phyloP scores from a whole-genome alignment of 768 basidiomycete species.

The Lepiota venenata region DNA sequence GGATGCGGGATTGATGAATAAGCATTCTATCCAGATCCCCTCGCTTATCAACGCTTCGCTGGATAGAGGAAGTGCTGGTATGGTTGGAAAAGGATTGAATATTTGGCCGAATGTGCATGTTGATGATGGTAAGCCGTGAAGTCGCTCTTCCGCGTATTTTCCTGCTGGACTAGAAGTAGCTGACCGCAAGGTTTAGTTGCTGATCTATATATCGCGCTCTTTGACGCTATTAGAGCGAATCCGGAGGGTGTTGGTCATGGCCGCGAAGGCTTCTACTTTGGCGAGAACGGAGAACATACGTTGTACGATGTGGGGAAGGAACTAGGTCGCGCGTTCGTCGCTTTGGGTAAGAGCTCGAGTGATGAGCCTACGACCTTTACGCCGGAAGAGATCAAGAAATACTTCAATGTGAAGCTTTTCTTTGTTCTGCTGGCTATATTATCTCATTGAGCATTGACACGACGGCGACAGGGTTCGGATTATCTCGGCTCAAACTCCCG shows the following conservation, averaged over 20 bases:
- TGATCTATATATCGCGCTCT: slow-evolving; percentile 38
- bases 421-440: not conserved
- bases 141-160: too few relatives aligned
- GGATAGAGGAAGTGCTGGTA: slow-evolving; percentile 41
- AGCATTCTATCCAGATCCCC: slow-evolving; percentile 50
- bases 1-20: slow-evolving; percentile 47
- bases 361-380: slow-evolving; percentile 44
- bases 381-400: slow-evolving; percentile 40
- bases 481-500: slow-evolving; percentile 34
- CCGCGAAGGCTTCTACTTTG: slow-evolving; percentile 45
- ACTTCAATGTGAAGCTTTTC: slow-evolving; percentile 22
- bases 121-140: slow-evolving; percentile 37
- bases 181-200: slow-evolving; percentile 32
- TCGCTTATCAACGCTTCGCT: slow-evolving; percentile 35
- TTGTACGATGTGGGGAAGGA: slow-evolving; percentile 32
- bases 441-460: not conserved
- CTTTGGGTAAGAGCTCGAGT: slow-evolving; percentile 30
- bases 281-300: slow-evolving; percentile 43
- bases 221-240: slow-evolving; percentile 29
- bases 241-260: slow-evolving; percentile 35
- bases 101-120: slow-evolving; percentile 55
- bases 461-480: slow-evolving; percentile 8
- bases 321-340: slow-evolving; percentile 35
- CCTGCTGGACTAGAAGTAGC: not conserved
- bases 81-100: slow-evolving; percentile 51